Base-by-base conservation (phyloP, 305 asterid genomes). In the Ajuga reptans region DNA sequence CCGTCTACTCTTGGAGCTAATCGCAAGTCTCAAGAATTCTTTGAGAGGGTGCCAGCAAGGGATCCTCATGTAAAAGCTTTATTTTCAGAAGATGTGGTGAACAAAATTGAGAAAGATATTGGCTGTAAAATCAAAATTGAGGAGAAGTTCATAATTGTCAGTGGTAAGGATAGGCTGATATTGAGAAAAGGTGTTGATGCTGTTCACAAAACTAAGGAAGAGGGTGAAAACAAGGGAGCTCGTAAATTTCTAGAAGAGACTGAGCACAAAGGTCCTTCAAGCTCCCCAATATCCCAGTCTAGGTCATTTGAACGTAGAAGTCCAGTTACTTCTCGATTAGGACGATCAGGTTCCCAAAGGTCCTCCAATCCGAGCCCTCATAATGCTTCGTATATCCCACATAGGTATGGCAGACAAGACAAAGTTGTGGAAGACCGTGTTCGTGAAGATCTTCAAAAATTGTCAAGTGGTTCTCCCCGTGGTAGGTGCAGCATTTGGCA, bases 1-100 rank as follows among this genome's bases (percentile, higher is more conserved):
- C 99, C 99, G 5, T 79, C 96, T 75, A 93, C 99, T 10, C 96
- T 93, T 46, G 99, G 99, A 77, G 95, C 96, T 39, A 87, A 76
- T 81, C 92, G 95, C 42, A 90, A 92, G 88, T 87, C 95, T 21
- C 97, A 93, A 84, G 99, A 93, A 77, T 93, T 91, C 81, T 87
- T 93, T 73, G 96, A 93, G 74, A 81, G 96, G 72, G 93, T 93
- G 55, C 96, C 97, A 59, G 97, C 97, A 6, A 85, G 97, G 82
- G 97, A 89, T 27, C 88, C 88, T 68, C 91, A 85, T 15, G 96
- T 89, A 64, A 93, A 85, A 85, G 92, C 88, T 76, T 79, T 91
- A 75, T 91, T 93, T 85, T 79, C 90, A 0, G 92, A 87, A 80
- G 87, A 79, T 69, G 91, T 87, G 59, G 85, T 91, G 12, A 84